Percentiles rank a stretch among this genome's conserved stretches.
Conservation (phyloP, 2,329 filamentous ascomycete genomes). For the Aspergillus awamori region DNA sequence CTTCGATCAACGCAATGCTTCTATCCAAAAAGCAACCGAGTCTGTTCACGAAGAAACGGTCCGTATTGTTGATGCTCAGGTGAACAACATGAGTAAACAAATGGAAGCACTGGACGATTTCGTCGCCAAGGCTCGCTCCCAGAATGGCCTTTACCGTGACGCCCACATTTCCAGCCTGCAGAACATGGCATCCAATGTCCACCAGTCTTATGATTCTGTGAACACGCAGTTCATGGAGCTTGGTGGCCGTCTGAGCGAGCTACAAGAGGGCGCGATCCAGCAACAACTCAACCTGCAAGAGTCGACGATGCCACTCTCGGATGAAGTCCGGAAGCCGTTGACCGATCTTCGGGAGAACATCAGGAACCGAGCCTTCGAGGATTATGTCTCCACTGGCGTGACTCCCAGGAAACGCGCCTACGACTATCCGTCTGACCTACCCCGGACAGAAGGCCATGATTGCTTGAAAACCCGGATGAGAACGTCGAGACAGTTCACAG, state of each 20-base stretch:
- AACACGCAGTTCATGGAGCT: slow-evolving; percentile 70
- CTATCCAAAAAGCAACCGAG: slow-evolving; percentile 79
- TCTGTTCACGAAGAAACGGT: slow-evolving; percentile 90
- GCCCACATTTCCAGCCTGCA: slow-evolving; percentile 69
- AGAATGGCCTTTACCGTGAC: slow-evolving; percentile 77
- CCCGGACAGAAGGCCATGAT: slow-evolving; percentile 70
- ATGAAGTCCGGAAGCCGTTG: slow-evolving; percentile 69
- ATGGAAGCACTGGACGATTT: slow-evolving; percentile 91
- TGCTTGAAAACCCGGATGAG: slow-evolving; percentile 57
- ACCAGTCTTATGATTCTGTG: slow-evolving; percentile 72
- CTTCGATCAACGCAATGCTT: slow-evolving; percentile 77
- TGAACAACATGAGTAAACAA: slow-evolving; percentile 81
- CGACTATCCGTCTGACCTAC: slow-evolving; percentile 75
- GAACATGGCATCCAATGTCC: slow-evolving; percentile 67
- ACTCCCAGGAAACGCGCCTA: slow-evolving; percentile 84
- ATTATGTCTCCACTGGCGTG: slow-evolving; percentile 82
- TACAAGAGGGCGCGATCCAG: slow-evolving; percentile 69
- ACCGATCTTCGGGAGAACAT: slow-evolving; percentile 71
- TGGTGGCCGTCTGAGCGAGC: slow-evolving; percentile 66
- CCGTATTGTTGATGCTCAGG: slow-evolving; percentile 85
- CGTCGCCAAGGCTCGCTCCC: slow-evolving; percentile 75
- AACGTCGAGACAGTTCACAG: slow-evolving; percentile 41
- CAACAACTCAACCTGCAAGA: slow-evolving; percentile 63
- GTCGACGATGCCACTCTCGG: slow-evolving; percentile 62
- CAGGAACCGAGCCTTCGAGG: slow-evolving; percentile 64